Conservation (phyloP, 2,329 filamentous ascomycete genomes). For the Gyromitra esculenta region DNA sequence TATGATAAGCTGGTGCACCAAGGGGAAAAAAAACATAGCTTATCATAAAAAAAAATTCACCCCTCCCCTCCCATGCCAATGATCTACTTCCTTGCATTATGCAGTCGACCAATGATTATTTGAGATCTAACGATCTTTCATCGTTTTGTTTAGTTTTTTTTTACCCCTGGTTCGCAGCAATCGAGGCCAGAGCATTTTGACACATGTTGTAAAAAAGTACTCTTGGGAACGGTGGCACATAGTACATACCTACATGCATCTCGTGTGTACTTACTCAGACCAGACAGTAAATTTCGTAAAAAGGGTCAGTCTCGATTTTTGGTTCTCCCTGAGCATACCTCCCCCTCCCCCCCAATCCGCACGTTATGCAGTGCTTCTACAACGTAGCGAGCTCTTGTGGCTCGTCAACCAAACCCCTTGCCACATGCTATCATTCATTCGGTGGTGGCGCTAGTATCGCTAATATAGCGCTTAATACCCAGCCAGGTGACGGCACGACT, state of each 20-base stretch:
- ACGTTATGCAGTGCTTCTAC: too few relatives aligned
- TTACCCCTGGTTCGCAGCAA: conserved; percentile 23
- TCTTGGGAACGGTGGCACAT: too few relatives aligned
- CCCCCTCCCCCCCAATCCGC: not conserved
- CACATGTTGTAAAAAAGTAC: not conserved
- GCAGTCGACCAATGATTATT: conserved; percentile 33
- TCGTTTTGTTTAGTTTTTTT: not conserved
- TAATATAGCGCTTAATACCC: conserved; percentile 10
- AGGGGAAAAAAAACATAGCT: not conserved
- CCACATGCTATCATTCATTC: not conserved
- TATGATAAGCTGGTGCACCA: conserved; percentile 1
- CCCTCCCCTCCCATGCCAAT: conserved; percentile 29
- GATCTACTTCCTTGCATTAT: conserved; percentile 42
- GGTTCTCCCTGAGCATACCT: not conserved
- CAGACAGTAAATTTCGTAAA: not conserved
- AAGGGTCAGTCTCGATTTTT: not conserved
- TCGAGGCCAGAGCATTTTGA: conserved; percentile 1
- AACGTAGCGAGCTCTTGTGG: not conserved
- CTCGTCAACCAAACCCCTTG: not conserved
- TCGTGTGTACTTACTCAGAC: conserved; percentile 31
- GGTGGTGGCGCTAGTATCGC: conserved; percentile 25
- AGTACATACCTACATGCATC: conserved; percentile 8
- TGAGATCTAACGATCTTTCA: conserved; percentile 2
- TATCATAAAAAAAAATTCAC: conserved; percentile 11
- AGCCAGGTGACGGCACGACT: not conserved